Conservation (phyloP, 129 eudicot species). For the Artemisia tridentata region DNA sequence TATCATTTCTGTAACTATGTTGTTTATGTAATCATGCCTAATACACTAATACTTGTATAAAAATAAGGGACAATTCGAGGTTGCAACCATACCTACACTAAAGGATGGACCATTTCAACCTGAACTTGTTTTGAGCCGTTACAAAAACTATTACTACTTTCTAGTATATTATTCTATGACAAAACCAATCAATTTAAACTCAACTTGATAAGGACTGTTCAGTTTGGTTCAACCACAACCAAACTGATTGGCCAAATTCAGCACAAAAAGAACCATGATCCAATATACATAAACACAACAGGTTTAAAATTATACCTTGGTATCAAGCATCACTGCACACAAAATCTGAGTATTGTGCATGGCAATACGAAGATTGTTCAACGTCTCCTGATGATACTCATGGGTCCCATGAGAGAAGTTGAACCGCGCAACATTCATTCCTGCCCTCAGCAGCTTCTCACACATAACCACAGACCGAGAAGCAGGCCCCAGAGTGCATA, state of each 20-base stretch:
- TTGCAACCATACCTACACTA: too few relatives aligned
- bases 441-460: conserved; percentile 85
- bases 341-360: conserved; percentile 75
- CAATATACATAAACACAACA: conserved; percentile 11
- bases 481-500: conserved; percentile 87
- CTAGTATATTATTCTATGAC: background rate
- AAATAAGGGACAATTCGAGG: too few relatives aligned
- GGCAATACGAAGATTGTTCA: conserved; percentile 65
- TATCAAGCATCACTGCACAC: conserved; percentile 83
- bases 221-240: conserved; percentile 9
- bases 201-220: conserved; percentile 11
- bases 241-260: background rate
- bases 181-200: conserved; percentile 1
- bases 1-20: too few relatives aligned
- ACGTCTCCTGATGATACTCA: conserved; percentile 86
- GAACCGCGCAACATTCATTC: conserved; percentile 88
- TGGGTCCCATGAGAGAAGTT: conserved; percentile 93
- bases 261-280: conserved; percentile 15
- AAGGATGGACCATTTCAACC: too few relatives aligned
- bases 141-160: background rate
- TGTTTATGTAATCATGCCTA: too few relatives aligned
- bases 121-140: background rate
- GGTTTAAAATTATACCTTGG: conserved; percentile 44
- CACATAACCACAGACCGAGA: conserved; percentile 76
- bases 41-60: too few relatives aligned